Base-by-base conservation (phyloP, 306 rosid genomes). In the Fragaria nilgerrensis region DNA sequence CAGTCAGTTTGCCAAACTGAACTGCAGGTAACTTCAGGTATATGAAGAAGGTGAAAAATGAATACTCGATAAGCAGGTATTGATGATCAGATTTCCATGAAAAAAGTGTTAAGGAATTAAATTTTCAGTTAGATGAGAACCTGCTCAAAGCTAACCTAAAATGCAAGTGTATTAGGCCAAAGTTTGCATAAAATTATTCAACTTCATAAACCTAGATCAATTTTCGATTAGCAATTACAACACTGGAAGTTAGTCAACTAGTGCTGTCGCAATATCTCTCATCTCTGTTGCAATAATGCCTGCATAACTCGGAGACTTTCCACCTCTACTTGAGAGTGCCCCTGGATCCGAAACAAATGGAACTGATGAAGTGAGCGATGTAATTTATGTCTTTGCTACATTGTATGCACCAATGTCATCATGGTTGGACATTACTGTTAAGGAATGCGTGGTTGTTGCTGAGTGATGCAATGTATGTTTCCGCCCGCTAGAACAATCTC, bases 401-500 rank as follows among this genome's bases (percentile, higher is more conserved):
- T n/a, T 11, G 7, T 15, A 36, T 36, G 52, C 66, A 53, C 43
- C 43, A 3, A 5, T 75, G 58, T 13, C 34, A 44, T 45, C 59
- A 11, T 75, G 32, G 59, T 62, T 20, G 27, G 61, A 43, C 43
- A 1, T 25, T 48, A 34, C 79, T 7, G 22, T 20, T 19, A 5
- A 5, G 79, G 37, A 80, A 77, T 22, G 79, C 85, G 84, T 12
- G 97, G 99, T 58, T 90, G 97, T 79, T 95, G 99, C 85, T 95
- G 97, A 61, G 99, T 92, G 39, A 95, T 95, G 85, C 99, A 92
- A 50, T 95, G 99, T 70, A 95, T 90, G 73, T 95, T 92, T 79
- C 99, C 99, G 72, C 99, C 97, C 0, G 76, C 97, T 76, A 92
- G 79, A 73, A 87, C 97, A 83, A 92, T 90, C 92, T 92, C 97